Evolutionary conservation across 2,329 filamentous ascomycete genomes (phyloP).

Genomic region (Aspergillus proliferans): DNA sequence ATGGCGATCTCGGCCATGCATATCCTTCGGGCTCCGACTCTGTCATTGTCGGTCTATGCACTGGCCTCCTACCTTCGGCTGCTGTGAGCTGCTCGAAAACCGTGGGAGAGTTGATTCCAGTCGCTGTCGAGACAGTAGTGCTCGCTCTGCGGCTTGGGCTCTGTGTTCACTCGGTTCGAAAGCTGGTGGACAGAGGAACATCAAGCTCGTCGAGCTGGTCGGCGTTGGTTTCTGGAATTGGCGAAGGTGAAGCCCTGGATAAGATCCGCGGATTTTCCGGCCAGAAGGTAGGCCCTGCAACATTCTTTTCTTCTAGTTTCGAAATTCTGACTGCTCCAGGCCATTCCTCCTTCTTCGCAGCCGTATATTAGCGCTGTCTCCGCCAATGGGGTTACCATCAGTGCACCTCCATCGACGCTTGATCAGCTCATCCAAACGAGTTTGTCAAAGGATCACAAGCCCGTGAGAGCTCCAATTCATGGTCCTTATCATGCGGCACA

Average conservation of each 20-base stretch:
- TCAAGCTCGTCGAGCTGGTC: conserved; percentile 34
- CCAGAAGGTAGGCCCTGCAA: conserved; percentile 18
- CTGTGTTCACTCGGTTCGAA: conserved; percentile 32
- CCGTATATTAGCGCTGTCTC: conserved; percentile 57
- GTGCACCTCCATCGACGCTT: conserved; percentile 51
- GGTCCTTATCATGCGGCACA: conserved; percentile 56
- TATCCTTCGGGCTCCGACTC: conserved; percentile 35
- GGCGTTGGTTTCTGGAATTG: conserved; percentile 34
- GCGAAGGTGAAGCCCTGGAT: conserved; percentile 22
- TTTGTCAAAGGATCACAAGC: conserved; percentile 45
- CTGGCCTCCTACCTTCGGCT: conserved; percentile 36
- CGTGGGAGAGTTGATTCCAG: conserved; percentile 36
- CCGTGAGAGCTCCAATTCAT: conserved; percentile 49
- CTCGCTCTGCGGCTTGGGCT: conserved; percentile 41
- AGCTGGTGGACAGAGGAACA: conserved; percentile 28
- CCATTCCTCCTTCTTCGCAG: conserved; percentile 45
- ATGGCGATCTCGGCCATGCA: conserved; percentile 35
- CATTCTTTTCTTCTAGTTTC: not conserved
- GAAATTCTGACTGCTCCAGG: conserved; percentile 17
- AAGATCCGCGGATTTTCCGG: conserved; percentile 19
- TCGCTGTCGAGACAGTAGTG: conserved; percentile 37
- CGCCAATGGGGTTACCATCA: conserved; percentile 54
- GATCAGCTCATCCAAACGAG: conserved; percentile 47
- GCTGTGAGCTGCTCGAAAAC: conserved; percentile 36
- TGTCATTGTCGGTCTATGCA: conserved; percentile 38